phyloP scores from a whole-genome alignment of 176 grass and related monocot genomes.

The Eleusine indica region DNA sequence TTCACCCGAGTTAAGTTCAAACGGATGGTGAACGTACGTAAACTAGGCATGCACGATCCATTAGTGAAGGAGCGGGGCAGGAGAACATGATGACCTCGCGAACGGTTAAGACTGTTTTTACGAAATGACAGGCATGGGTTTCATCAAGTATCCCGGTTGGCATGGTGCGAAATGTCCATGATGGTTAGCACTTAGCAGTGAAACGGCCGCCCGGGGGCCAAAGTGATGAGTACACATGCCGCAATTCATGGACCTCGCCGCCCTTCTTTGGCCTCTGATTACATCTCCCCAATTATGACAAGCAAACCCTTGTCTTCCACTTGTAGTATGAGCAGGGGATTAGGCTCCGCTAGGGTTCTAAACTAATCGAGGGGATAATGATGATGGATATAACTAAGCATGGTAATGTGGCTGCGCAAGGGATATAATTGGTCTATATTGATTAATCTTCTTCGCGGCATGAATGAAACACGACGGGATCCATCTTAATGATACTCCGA shows the following conservation, averaged over 20 bases:
- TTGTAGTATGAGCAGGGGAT: neutral
- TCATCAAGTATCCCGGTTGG: conserved; percentile 22
- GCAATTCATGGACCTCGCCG: conserved; percentile 24
- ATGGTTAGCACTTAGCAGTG: conserved; percentile 38
- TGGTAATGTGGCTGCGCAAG: neutral
- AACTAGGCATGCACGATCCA: neutral
- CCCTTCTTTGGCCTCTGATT: neutral
- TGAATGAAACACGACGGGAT: neutral
- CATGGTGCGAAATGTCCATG: conserved; percentile 34
- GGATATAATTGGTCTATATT: neutral
- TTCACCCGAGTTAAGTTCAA: neutral
- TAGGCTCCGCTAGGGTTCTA: neutral
- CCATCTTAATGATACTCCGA: neutral
- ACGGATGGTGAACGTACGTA: neutral
- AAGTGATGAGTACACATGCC: conserved; percentile 43
- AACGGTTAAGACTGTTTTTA: neutral
- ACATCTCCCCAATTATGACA: conserved; percentile 10
- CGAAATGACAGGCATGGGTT: neutral
- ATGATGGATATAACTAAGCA: neutral
- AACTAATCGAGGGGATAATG: neutral
- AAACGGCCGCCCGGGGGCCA: neutral
- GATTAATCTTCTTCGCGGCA: neutral
- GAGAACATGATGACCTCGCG: neutral
- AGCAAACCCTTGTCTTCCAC: neutral
- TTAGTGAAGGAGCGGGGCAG: no score